These are phyloP conservation scores for Nakataea oryzae DNA, from an alignment of 2,329 filamentous ascomycete species.

Conservation along the genomic window DNA sequence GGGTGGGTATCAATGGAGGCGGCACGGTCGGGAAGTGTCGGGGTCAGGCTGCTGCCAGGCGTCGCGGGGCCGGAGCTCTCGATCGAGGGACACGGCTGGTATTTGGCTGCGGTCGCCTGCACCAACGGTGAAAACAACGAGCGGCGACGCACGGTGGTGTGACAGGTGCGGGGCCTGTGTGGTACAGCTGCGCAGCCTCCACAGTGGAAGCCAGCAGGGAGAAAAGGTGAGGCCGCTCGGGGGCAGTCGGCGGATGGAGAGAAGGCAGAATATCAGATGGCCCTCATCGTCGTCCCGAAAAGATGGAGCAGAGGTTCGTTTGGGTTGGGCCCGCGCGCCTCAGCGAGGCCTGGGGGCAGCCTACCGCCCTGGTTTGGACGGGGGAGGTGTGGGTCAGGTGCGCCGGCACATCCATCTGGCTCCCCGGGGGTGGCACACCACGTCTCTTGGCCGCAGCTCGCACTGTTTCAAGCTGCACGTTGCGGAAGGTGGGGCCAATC, in stretches of 20 bases:
- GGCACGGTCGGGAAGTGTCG: background rate
- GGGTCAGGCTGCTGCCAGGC: background rate
- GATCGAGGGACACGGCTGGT: background rate
- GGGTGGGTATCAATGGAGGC: background rate
- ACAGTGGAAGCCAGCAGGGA: background rate
- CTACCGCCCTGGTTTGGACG: too few relatives aligned
- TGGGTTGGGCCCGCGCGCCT: background rate
- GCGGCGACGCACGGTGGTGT: background rate
- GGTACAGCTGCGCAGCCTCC: background rate
- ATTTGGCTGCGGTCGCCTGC: background rate
- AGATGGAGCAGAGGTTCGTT: background rate
- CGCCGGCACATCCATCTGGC: background rate
- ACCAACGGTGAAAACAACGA: background rate
- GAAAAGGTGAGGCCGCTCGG: background rate
- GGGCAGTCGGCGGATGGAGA: background rate
- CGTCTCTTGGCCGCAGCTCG: background rate
- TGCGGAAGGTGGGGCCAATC: too few relatives aligned
- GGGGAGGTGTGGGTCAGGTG: background rate
- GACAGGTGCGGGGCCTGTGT: background rate
- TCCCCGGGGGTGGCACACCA: background rate
- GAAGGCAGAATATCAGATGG: background rate
- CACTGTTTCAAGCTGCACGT: background rate
- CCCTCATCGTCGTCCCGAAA: background rate
- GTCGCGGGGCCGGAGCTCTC: constrained; percentile 2
- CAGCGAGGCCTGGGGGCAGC: background rate